Percentiles rank a stretch among this genome's conserved stretches.
Conservation (phyloP, 805 yeast species). For the Lipomyces chichibuensis region DNA sequence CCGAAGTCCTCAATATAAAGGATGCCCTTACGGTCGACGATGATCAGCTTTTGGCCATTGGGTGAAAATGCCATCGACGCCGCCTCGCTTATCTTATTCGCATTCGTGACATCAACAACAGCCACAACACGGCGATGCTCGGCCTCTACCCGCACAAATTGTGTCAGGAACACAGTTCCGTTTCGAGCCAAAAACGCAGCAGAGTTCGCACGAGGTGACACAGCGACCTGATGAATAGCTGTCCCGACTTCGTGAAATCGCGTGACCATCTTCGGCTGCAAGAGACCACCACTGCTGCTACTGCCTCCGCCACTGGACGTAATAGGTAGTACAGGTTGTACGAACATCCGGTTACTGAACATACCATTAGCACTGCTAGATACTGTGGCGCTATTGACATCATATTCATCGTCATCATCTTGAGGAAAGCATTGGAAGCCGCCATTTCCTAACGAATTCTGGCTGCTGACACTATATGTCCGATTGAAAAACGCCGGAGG, state of each 20-base stretch:
- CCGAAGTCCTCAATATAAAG: slow-evolving; percentile 83
- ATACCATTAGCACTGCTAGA: background rate
- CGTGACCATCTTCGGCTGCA: slow-evolving; percentile 63
- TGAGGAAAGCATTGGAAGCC: slow-evolving; percentile 16
- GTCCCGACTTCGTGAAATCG: slow-evolving; percentile 81
- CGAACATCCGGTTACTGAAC: slow-evolving; percentile 2
- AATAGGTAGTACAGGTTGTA: background rate
- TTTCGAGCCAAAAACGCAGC: slow-evolving; percentile 77
- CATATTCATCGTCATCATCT: slow-evolving; percentile 19
- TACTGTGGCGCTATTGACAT: background rate
- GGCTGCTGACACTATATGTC: slow-evolving; percentile 22
- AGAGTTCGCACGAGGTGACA: slow-evolving; percentile 86
- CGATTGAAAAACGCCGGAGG: slow-evolving; percentile 13
- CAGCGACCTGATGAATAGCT: slow-evolving; percentile 68
- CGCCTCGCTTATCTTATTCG: slow-evolving; percentile 71
- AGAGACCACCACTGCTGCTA: slow-evolving; percentile 41
- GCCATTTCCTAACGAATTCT: background rate
- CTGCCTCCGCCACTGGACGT: slow-evolving; percentile 15
- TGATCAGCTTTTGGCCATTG: slow-evolving; percentile 77
- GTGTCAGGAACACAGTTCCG: slow-evolving; percentile 66
- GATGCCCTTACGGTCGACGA: slow-evolving; percentile 79
- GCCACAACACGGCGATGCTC: slow-evolving; percentile 64
- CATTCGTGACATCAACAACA: slow-evolving; percentile 77
- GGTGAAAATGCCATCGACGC: slow-evolving; percentile 76
- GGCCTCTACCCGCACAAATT: slow-evolving; percentile 58